Evolutionary conservation across 371 early-diverging fungal species (phyloP).

Genomic region (Mortierella sp.): DNA sequence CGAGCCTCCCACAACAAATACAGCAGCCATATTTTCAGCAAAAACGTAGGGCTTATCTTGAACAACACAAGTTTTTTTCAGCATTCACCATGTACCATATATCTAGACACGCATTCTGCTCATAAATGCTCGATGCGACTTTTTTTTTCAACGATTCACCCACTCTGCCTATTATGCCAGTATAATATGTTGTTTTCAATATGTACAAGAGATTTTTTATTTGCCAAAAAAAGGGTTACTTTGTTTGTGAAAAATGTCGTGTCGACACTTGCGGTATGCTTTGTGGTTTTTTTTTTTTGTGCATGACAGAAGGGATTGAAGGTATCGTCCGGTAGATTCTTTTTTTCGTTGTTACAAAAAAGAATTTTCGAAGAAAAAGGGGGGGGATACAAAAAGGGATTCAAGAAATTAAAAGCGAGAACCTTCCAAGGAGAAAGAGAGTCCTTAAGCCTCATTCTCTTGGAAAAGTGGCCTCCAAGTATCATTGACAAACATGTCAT

Average conservation of each 20-base stretch:
- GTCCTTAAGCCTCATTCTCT: background rate
- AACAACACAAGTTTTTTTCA: background rate
- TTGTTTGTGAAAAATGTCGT: too few species aligned
- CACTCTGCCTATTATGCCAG: background rate
- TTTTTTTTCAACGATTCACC: background rate
- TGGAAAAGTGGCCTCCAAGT: slow-evolving; percentile 25
- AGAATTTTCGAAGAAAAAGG: too few species aligned
- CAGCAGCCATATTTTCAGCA: background rate
- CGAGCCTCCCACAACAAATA: too few species aligned
- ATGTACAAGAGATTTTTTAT: slow-evolving; percentile 5
- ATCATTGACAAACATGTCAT: slow-evolving; percentile 50
- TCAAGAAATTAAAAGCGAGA: too few species aligned
- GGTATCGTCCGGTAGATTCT: too few species aligned
- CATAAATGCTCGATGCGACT: background rate
- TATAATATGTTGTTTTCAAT: background rate
- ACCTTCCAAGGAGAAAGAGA: too few species aligned
- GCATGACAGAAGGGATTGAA: background rate
- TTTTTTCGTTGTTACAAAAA: too few species aligned
- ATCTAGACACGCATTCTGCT: background rate
- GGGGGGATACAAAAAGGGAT: too few species aligned
- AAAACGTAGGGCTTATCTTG: too few species aligned
- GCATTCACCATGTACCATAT: background rate
- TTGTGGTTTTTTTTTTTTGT: too few species aligned
- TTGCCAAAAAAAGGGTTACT: too few species aligned
- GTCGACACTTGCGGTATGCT: too few species aligned